These are phyloP conservation scores for Rubia yunnanensis DNA, from an alignment of 257 asterid genomes.

Conservation along the genomic window DNA sequence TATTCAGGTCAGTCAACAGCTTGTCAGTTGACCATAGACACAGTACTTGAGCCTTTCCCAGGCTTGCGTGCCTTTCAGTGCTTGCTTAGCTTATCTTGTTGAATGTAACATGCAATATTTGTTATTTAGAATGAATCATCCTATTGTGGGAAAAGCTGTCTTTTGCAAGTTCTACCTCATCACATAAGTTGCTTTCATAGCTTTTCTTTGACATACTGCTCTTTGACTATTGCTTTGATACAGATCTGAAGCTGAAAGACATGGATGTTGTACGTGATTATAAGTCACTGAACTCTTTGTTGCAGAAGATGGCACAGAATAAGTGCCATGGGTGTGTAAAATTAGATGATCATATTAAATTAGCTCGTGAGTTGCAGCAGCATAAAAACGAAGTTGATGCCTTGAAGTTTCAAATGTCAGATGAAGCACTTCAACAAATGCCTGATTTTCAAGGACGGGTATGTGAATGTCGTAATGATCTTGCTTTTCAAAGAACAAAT, in stretches of 20 bases:
- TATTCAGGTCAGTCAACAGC: neutral
- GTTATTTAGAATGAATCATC: neutral
- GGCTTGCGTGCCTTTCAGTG: neutral
- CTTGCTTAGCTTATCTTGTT: neutral
- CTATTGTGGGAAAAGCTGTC: neutral
- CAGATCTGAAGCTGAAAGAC: slow-evolving; percentile 90
- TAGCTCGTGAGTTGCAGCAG: slow-evolving; percentile 59
- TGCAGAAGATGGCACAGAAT: slow-evolving; percentile 80
- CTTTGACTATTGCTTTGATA: neutral
- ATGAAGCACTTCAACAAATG: slow-evolving; percentile 97
- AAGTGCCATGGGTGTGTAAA: slow-evolving; percentile 91
- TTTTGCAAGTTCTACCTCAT: neutral
- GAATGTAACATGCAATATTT: neutral
- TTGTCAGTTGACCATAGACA: neutral
- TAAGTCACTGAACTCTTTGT: slow-evolving; percentile 51
- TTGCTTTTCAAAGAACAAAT: neutral
- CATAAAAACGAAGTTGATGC: slow-evolving; percentile 67
- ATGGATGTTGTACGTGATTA: slow-evolving; percentile 51
- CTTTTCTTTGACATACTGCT: neutral
- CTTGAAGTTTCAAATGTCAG: slow-evolving; percentile 86
- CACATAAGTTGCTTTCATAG: neutral
- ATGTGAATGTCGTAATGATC: slow-evolving; percentile 29
- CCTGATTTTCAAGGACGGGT: slow-evolving; percentile 99
- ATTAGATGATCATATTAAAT: slow-evolving; percentile 65
- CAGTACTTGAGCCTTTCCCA: neutral